A percentile compares a stretch with the other conserved stretches of the same genome.
Conservation (phyloP, 176 grass and related monocot species). For the Microstegium vimineum region DNA sequence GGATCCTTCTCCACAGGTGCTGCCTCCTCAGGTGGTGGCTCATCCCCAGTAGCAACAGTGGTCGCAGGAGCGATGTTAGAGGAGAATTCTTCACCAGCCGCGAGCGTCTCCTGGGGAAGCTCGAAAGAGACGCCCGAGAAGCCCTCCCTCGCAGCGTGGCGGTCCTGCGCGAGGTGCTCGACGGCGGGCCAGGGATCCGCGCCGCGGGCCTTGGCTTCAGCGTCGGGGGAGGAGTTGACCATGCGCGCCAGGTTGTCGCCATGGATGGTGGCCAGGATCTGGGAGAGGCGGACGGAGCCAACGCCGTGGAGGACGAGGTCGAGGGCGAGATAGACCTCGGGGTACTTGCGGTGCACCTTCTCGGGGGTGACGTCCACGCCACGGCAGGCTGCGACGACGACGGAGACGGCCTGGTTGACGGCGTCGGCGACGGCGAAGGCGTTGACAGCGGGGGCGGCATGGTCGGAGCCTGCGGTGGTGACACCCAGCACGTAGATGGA, state of each 20-base stretch:
- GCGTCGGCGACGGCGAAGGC: conserved; percentile 90
- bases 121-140: conserved; percentile 63
- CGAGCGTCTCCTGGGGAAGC: conserved; percentile 76
- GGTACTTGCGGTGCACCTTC: conserved; percentile 94
- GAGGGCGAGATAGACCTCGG: conserved; percentile 94
- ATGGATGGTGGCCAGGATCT: conserved; percentile 92
- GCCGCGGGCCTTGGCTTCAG: conserved; percentile 69
- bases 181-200: conserved; percentile 69
- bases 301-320: conserved; percentile 93
- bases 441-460: conserved; percentile 64
- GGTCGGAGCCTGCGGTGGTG: conserved; percentile 73
- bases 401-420: conserved; percentile 88
- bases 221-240: conserved; percentile 83
- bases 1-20: conserved; percentile 71
- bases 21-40: conserved; percentile 48
- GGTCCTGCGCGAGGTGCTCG: conserved; percentile 61
- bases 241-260: conserved; percentile 95
- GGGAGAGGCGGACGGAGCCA: conserved; percentile 76
- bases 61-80: conserved; percentile 56
- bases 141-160: conserved; percentile 59
- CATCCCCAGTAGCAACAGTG: conserved; percentile 45
- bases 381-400: conserved; percentile 84
- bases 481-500: conserved; percentile 94
- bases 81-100: conserved; percentile 83
- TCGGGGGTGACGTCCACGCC: conserved; percentile 90